Base-by-base conservation (phyloP, 106 monocot species). In the Agapanthus africanus region DNA sequence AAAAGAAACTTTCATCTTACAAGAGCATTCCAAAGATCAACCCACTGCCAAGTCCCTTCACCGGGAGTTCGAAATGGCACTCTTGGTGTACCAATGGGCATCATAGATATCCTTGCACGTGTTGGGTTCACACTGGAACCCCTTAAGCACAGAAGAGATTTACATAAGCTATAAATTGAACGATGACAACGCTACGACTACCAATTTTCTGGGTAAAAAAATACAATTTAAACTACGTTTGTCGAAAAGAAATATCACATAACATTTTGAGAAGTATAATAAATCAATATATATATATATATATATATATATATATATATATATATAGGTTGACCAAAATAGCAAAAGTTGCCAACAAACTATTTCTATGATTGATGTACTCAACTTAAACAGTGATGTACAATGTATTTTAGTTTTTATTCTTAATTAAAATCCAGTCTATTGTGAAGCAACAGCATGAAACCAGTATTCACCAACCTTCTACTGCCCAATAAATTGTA, bases 21-120 rank as follows among this genome's bases (percentile, higher is more conserved):
- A 74, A 95, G 81, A 73, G 91, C 95, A 88, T 95, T 91, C 87
- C 87, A 95, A 13, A 95, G 71, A 71, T 91, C 95, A 57, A 95
- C 81, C 87, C 87, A 95, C 51, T 91, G 88, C 81, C 85, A 91
- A 40, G 83, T 86, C 78, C 91, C 88, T 81, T 91, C 87, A 73
- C 88, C 91, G 19, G 91, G 87, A 68, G 90, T 88, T 73, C 80
- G 74, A 66, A 77, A 95, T 49, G 88, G 85, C 33, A 95, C 95
- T 67, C 91, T 83, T 32, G 95, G 95, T 30, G 83, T 82, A 30
- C 91, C 95, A 62, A 90, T 80, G 25, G 91, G 85, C 94, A 95
- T 95, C 90, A 87, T 87, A 60, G 23, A 77, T 57, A 91, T 67
- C 44, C 73, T 73, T 63, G 73, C 77, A 42, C 67, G 54, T 54